Percentiles rank a stretch among this genome's conserved stretches.
Evolutionary conservation across 2,329 filamentous ascomycete species (phyloP).

Genomic region (Elsinoe arachidis): DNA sequence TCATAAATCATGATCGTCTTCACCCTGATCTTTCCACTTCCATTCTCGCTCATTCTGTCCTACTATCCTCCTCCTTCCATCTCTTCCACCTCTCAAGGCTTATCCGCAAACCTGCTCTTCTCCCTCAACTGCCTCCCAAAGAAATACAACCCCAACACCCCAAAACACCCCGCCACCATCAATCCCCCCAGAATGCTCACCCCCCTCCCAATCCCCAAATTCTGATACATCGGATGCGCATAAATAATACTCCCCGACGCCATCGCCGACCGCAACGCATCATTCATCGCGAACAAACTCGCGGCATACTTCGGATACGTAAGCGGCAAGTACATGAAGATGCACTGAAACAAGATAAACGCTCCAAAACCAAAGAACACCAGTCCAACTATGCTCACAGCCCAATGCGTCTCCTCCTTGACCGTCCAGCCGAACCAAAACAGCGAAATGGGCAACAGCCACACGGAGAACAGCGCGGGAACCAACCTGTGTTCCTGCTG

Average conservation of each 20-base stretch:
- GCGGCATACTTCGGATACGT: conserved; percentile 42
- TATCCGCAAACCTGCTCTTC: conserved; percentile 26
- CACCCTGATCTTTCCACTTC: too few relatives aligned
- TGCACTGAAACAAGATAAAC: conserved; percentile 37
- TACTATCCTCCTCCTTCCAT: neutral
- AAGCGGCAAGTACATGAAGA: conserved; percentile 34
- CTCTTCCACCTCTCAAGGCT: neutral
- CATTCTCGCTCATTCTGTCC: too few relatives aligned
- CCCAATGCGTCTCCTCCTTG: conserved; percentile 29
- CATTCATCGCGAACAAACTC: conserved; percentile 52
- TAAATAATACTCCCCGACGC: conserved; percentile 15
- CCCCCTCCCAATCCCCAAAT: conserved; percentile 15
- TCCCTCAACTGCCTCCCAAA: conserved; percentile 27
- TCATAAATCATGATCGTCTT: too few relatives aligned
- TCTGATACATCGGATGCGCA: conserved; percentile 16
- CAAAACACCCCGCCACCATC: conserved; percentile 29
- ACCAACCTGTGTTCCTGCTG: conserved; percentile 23
- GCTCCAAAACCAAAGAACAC: conserved; percentile 31
- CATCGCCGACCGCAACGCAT: conserved; percentile 24
- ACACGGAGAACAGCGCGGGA: conserved; percentile 22
- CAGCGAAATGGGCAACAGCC: conserved; percentile 23
- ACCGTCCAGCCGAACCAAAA: conserved; percentile 29
- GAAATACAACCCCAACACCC: conserved; percentile 28
- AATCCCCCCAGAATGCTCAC: conserved; percentile 22
- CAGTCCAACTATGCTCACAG: conserved; percentile 33